phyloP scores from a whole-genome alignment of 2,329 filamentous ascomycete species.

The Reticulascus tulasneorum region DNA sequence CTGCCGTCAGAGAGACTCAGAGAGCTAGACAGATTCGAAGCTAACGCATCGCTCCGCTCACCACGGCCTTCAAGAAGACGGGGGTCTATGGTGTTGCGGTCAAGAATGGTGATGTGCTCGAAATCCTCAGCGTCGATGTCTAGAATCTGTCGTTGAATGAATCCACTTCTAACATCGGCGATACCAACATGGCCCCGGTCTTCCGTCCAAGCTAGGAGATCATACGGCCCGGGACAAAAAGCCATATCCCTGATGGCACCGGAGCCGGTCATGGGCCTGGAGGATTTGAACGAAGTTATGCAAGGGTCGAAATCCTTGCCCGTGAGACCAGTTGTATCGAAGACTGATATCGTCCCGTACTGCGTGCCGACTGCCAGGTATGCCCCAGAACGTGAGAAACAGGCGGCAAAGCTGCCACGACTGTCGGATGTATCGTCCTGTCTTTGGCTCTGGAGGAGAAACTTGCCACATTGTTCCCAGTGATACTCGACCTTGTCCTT shows the following conservation, averaged over 20 bases:
- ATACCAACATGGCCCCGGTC: slow-evolving; percentile 74
- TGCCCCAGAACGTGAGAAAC: slow-evolving; percentile 68
- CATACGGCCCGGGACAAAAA: slow-evolving; percentile 86
- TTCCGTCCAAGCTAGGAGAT: slow-evolving; percentile 91
- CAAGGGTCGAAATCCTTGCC: slow-evolving; percentile 54
- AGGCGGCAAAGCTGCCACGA: slow-evolving; percentile 71
- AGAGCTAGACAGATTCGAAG: slow-evolving; percentile 21
- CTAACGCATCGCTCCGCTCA: slow-evolving; percentile 35
- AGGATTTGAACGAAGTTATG: slow-evolving; percentile 73
- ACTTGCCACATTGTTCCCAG: slow-evolving; percentile 48
- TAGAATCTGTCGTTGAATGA: slow-evolving; percentile 65
- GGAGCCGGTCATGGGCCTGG: slow-evolving; percentile 62
- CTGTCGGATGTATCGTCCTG: slow-evolving; percentile 50
- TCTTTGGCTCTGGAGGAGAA: slow-evolving; percentile 56
- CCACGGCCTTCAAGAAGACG: slow-evolving; percentile 45
- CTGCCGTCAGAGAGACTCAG: slow-evolving; percentile 26
- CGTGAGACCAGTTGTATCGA: slow-evolving; percentile 52
- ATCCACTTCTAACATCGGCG: slow-evolving; percentile 66
- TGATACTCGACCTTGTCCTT: slow-evolving; percentile 30
- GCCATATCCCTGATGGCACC: slow-evolving; percentile 88
- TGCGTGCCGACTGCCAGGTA: slow-evolving; percentile 76
- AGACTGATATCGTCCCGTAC: slow-evolving; percentile 74
- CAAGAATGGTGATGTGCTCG: slow-evolving; percentile 52
- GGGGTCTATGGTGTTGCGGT: slow-evolving; percentile 51
- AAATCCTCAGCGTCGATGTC: slow-evolving; percentile 56